These are phyloP conservation scores for Penicillium frequentans DNA, from an alignment of 2,329 filamentous ascomycete genomes.

Conservation along the genomic window DNA sequence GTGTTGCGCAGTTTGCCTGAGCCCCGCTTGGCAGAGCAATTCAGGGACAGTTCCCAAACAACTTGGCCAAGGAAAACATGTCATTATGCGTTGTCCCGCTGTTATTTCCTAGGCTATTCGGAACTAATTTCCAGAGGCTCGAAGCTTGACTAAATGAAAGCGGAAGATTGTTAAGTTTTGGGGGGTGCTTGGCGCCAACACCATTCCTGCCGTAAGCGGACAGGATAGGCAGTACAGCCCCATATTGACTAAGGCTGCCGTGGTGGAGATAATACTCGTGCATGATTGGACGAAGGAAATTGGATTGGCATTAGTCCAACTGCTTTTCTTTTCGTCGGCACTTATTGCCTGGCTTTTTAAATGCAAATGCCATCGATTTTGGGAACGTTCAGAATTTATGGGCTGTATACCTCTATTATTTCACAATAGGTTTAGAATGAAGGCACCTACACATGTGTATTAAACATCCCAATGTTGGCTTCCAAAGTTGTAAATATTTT, in stretches of 20 bases:
- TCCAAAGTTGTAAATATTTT: too few relatives aligned
- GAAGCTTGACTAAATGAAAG: neutral
- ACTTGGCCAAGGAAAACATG: neutral
- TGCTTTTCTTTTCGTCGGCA: neutral
- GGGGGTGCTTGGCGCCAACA: neutral
- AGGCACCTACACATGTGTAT: too few relatives aligned
- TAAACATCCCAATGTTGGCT: too few relatives aligned
- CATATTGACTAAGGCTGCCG: neutral
- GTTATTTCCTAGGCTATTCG: too few relatives aligned
- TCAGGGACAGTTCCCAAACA: neutral
- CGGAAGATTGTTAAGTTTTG: neutral
- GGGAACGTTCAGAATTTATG: too few relatives aligned
- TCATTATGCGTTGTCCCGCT: neutral
- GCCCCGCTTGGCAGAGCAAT: neutral
- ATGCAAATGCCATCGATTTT: too few relatives aligned
- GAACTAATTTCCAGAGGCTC: too few relatives aligned
- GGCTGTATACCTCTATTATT: too few relatives aligned
- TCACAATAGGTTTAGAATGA: too few relatives aligned
- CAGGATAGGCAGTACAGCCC: neutral
- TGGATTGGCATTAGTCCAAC: neutral
- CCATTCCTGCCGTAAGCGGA: neutral
- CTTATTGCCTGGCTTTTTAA: neutral
- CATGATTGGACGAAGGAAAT: neutral
- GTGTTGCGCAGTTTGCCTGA: neutral
- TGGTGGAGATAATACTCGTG: neutral